Conservation (phyloP, 2,329 filamentous ascomycete species). For the Talaromyces pinophilus region DNA sequence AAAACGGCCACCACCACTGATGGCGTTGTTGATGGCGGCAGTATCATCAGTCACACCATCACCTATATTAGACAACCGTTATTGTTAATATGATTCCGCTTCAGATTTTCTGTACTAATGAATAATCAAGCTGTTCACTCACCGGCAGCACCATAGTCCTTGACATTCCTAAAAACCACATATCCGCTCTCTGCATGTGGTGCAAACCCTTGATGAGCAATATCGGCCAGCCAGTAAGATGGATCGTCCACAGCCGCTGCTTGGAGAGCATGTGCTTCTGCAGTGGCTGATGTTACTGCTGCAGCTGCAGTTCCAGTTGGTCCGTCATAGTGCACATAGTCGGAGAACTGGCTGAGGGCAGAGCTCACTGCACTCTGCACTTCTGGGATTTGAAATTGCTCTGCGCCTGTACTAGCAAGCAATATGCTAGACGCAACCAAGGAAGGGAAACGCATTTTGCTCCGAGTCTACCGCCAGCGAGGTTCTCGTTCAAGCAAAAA, state of each 20-base stretch:
- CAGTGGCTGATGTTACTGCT: slow-evolving; percentile 9
- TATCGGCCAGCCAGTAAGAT: slow-evolving; percentile 38
- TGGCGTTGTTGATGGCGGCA: slow-evolving; percentile 55
- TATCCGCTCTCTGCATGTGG: slow-evolving; percentile 20
- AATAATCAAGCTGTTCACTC: background rate
- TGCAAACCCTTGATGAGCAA: slow-evolving; percentile 32
- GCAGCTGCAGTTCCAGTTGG: slow-evolving; percentile 23
- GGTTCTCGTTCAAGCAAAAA: background rate
- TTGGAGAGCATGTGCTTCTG: background rate
- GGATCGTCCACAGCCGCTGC: slow-evolving; percentile 25
- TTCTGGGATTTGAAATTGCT: slow-evolving; percentile 26
- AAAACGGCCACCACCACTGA: slow-evolving; percentile 49
- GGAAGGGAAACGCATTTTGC: slow-evolving; percentile 7
- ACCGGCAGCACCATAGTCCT: slow-evolving; percentile 38
- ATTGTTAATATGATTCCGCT: background rate
- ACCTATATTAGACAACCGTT: slow-evolving; percentile 30
- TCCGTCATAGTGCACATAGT: slow-evolving; percentile 26
- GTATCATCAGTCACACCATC: slow-evolving; percentile 59
- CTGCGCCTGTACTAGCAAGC: slow-evolving; percentile 24
- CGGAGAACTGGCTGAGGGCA: slow-evolving; percentile 25
- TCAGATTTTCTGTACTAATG: background rate
- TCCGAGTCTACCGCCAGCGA: slow-evolving; percentile 5
- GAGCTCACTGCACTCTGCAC: slow-evolving; percentile 27
- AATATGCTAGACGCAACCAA: slow-evolving; percentile 21
- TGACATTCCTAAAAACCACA: slow-evolving; percentile 25